Evolutionary conservation across 176 grass and related monocot species (phyloP).

Genomic region (Triticum urartu): DNA sequence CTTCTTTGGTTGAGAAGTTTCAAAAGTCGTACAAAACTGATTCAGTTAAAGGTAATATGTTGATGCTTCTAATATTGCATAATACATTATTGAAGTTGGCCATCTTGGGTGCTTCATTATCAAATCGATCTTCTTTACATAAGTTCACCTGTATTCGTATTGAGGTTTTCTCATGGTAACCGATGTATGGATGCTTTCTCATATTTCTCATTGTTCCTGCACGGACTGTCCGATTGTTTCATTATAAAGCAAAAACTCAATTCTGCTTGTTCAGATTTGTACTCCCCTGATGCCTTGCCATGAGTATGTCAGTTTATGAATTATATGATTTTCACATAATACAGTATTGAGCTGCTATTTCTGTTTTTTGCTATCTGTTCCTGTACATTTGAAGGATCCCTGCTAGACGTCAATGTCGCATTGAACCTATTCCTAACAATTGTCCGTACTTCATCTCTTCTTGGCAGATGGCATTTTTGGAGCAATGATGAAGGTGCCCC

Average conservation of each 20-base stretch:
- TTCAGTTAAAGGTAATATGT: slow-evolving; percentile 68
- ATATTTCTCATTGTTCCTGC: slow-evolving; percentile 1
- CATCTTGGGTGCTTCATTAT: slow-evolving; percentile 16
- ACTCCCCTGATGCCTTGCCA: background rate
- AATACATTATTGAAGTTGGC: background rate
- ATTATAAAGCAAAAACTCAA: no score
- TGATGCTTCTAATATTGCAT: background rate
- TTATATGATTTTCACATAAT: background rate
- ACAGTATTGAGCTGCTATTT: background rate
- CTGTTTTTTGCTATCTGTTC: background rate
- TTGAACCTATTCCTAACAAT: slow-evolving; percentile 1
- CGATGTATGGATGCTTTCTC: background rate
- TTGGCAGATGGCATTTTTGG: slow-evolving; percentile 88
- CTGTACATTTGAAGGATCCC: background rate
- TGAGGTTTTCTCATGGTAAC: background rate
- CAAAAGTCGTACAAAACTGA: slow-evolving; percentile 53
- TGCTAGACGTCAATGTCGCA: background rate
- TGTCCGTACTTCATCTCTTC: slow-evolving; percentile 21
- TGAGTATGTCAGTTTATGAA: background rate
- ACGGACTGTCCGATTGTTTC: background rate
- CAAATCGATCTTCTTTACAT: background rate
- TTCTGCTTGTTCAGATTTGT: background rate
- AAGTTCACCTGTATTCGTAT: background rate
- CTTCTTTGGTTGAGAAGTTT: slow-evolving; percentile 86
- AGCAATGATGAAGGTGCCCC: slow-evolving; percentile 94